Conservation (phyloP, 2,329 filamentous ascomycete genomes). For the Mollisiaceae sp. region DNA sequence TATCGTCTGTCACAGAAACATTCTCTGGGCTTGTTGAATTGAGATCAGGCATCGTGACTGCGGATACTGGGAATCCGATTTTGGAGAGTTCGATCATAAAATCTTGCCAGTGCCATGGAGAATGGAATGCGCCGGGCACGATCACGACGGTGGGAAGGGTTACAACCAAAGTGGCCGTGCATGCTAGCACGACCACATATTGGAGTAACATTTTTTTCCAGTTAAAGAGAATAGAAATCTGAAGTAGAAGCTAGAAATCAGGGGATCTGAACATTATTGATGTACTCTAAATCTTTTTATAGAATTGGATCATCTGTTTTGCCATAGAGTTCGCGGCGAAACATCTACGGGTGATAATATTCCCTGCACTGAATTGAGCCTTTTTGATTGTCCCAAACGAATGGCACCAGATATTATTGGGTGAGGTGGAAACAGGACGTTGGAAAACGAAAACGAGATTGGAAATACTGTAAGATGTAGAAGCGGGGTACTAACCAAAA, state of each 20-base stretch:
- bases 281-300: background rate
- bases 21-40: background rate
- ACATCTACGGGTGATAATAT: background rate
- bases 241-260: background rate
- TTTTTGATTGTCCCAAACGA: background rate
- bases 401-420: background rate
- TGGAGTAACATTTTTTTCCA: background rate
- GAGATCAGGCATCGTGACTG: background rate
- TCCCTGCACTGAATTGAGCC: background rate
- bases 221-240: background rate
- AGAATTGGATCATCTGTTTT: background rate
- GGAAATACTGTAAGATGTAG: background rate
- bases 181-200: background rate
- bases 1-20: background rate
- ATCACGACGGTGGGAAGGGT: background rate
- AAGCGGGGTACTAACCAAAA: background rate
- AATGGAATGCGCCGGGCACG: background rate
- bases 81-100: background rate
- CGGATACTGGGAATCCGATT: background rate
- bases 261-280: background rate
- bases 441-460: background rate
- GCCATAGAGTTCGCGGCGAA: background rate
- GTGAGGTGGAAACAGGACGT: background rate
- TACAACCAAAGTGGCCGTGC: background rate
- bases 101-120: background rate